Base-by-base conservation (phyloP, 2,329 filamentous ascomycete genomes). In the Aspergillus neoniger region DNA sequence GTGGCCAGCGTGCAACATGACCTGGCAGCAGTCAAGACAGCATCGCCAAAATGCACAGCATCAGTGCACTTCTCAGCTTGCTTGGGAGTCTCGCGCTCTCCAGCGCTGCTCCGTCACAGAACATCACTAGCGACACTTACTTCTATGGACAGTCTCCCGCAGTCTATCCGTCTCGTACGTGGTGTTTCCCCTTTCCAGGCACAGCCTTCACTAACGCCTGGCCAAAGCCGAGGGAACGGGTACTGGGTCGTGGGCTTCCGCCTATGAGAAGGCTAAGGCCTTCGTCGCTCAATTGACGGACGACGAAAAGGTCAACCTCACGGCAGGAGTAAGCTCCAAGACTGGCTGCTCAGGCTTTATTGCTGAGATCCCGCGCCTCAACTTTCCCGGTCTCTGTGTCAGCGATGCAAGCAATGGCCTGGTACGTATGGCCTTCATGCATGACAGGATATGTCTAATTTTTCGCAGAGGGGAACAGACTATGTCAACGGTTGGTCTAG, bases 361-460 rank as follows among this genome's bases (percentile, higher is more conserved):
- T 51, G 61, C 64, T 7, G 55, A 71, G 1, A 72, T 77, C 19
- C 61, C 67, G 1, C 70, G 73, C 2, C 55, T 76, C 4, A 69
- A 69, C 2, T 76, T 76, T 44, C 65, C 71, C 0, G 77, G 77
- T 1, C 58, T 81, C 3, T 81, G 79, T 62, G 68, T 80, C 5
- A 71, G 74, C 8, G 79, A 81, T 67, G 78, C 75, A 10, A 74
- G 73, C 5, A 77, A 79, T 65, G 79, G 79, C 5, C 69, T 81
- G 21, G 69, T 72, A 50, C 30, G 65, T 63, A 9, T 10, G n/a
- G n/a, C 14, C 25, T 6, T n/a, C 15, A 36, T 5, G 2, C 5
- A 30, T 4, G n/a, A 15, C 4, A n/a, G 23, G 12, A n/a, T 23
- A 5, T 32, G 3, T 21, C 53, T 58, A 28, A 58, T 12, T 2